These are phyloP conservation scores for Bathelium albidoporum DNA, from an alignment of 495 filamentous ascomycete genomes.

Conservation along the genomic window DNA sequence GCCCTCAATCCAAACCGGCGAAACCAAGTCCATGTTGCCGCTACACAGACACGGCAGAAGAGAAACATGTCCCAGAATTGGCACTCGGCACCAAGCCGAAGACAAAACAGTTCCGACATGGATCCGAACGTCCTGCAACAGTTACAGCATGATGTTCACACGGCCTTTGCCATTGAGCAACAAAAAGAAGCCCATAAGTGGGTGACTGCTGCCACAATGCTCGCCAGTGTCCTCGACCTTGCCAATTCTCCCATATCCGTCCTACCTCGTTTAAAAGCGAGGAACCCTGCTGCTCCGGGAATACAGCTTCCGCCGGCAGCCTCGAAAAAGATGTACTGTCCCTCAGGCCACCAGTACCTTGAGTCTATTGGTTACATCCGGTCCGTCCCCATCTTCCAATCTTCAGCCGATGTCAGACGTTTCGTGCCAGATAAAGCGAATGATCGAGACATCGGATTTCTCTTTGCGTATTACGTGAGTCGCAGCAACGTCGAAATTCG, in stretches of 20 bases:
- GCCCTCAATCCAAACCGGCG: not conserved
- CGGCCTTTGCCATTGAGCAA: not conserved
- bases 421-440: not conserved
- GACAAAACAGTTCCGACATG: not conserved
- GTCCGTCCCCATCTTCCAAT: not conserved
- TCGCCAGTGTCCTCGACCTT: not conserved
- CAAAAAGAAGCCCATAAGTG: not conserved
- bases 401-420: not conserved
- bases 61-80: not conserved
- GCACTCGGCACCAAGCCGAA: not conserved
- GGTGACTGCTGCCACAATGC: not conserved
- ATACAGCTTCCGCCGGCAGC: not conserved
- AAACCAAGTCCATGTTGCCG: not conserved
- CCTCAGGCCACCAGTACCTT: not conserved
- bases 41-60: not conserved
- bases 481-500: not conserved
- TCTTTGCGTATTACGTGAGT: not conserved
- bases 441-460: not conserved
- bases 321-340: not conserved
- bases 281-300: not conserved
- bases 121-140: not conserved
- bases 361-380: constrained; percentile 2
- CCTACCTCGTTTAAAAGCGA: not conserved
- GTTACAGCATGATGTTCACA: not conserved
- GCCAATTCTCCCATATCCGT: not conserved